Evolutionary conservation across 2,329 filamentous ascomycete genomes (phyloP).

Genomic region (Ramularia collo-cygni): DNA sequence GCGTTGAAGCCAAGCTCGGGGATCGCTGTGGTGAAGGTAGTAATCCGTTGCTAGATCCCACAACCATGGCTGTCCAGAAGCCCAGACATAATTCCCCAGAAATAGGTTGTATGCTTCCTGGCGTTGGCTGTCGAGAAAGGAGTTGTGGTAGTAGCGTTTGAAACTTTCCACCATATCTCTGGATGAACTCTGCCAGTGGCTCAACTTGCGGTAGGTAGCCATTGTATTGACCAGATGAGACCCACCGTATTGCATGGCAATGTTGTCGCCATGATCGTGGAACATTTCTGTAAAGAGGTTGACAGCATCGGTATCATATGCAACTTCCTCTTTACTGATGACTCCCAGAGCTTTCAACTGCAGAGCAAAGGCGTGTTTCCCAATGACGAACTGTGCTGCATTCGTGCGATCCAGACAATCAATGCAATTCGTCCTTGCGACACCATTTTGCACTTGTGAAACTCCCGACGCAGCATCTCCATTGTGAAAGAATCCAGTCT

Average conservation of each 20-base stretch:
- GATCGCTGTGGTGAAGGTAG: constrained; percentile 86
- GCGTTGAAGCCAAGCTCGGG: constrained; percentile 62
- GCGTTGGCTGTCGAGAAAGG: constrained; percentile 92
- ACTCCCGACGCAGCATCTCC: constrained; percentile 63
- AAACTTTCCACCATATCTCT: constrained; percentile 99
- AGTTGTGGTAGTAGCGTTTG: constrained; percentile 98
- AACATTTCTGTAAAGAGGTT: constrained; percentile 97
- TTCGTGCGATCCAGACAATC: constrained; percentile 97
- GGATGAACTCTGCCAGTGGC: constrained; percentile 96
- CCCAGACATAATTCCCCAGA: constrained; percentile 88
- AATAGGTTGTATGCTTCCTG: constrained; percentile 98
- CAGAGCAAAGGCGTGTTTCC: constrained; percentile 84
- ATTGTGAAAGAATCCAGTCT: constrained; percentile 93
- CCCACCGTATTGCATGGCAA: constrained; percentile 94
- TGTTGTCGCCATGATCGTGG: constrained; percentile 95
- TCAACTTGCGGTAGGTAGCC: constrained; percentile 98
- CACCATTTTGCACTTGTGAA: constrained; percentile 75
- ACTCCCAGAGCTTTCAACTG: constrained; percentile 90
- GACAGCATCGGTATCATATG: constrained; percentile 92
- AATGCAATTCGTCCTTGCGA: constrained; percentile 94
- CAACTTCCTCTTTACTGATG: constrained; percentile 67
- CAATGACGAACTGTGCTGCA: constrained; percentile 95
- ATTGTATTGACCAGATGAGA: constrained; percentile 98
- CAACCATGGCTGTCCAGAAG: constrained; percentile 82
- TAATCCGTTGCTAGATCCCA: constrained; percentile 96